These are phyloP conservation scores for Fomitiporia mediterranea DNA, from an alignment of 1,284 basidiomycete genomes.

Conservation along the genomic window DNA sequence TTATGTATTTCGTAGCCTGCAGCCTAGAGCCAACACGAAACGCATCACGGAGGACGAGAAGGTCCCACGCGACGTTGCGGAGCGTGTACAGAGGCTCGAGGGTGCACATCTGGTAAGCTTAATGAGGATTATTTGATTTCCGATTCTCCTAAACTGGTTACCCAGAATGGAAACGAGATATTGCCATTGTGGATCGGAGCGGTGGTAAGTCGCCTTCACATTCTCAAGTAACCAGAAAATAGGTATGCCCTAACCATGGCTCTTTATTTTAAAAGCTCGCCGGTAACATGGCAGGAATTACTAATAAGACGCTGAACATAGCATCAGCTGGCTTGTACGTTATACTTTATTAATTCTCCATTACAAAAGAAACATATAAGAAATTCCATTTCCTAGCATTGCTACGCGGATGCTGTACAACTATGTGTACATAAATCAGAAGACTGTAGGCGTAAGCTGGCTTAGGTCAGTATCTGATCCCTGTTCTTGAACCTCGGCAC, in stretches of 20 bases:
- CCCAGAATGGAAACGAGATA: conserved; percentile 25
- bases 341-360: neutral
- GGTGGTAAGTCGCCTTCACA: conserved; percentile 17
- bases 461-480: conserved; percentile 15
- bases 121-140: neutral
- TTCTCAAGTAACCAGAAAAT: no score
- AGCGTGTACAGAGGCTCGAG: conserved; percentile 18
- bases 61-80: conserved; percentile 17
- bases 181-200: conserved; percentile 25
- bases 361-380: neutral
- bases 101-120: conserved; percentile 21
- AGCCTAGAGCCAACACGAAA: conserved; percentile 21
- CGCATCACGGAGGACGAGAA: conserved; percentile 14
- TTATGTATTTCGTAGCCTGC: conserved; percentile 6
- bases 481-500: no score
- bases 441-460: conserved; percentile 11
- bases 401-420: conserved; percentile 21
- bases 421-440: conserved; percentile 25
- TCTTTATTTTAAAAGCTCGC: conserved; percentile 18
- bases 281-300: conserved; percentile 23
- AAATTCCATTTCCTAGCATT: conserved; percentile 12
- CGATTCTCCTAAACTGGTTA: neutral
- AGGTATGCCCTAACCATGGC: neutral
- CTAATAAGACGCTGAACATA: conserved; percentile 21
- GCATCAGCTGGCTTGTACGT: conserved; percentile 21